These are phyloP conservation scores for Neurospora sp. DNA, from an alignment of 495 filamentous ascomycete genomes.

Conservation along the genomic window DNA sequence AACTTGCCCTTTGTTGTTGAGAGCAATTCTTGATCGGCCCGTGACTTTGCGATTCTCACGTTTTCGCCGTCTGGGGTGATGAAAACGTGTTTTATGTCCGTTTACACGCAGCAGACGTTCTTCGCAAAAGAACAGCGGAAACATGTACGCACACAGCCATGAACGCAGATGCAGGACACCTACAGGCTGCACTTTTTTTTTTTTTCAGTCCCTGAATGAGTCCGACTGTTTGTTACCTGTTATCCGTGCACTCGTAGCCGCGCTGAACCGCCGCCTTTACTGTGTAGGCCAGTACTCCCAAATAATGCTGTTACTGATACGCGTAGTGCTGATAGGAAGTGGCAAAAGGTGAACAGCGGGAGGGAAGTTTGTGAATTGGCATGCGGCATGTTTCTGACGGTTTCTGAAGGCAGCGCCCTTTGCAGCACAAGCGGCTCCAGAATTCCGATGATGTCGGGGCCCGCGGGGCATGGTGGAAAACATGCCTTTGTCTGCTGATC, in stretches of 20 bases:
- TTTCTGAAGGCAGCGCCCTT: not conserved
- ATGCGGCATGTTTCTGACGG: not conserved
- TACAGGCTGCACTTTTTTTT: not conserved
- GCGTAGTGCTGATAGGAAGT: not conserved
- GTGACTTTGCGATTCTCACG: not conserved
- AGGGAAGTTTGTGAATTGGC: not conserved
- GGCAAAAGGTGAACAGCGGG: not conserved
- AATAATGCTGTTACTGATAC: not conserved
- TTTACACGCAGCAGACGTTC: not conserved
- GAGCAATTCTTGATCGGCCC: not conserved
- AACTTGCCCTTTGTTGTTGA: not conserved
- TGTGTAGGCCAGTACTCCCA: not conserved
- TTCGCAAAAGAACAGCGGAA: not conserved
- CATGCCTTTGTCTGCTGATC: not conserved
- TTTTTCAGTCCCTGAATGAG: not conserved
- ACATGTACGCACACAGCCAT: not conserved
- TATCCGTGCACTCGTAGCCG: not conserved
- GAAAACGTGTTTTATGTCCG: not conserved
- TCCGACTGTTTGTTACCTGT: not conserved
- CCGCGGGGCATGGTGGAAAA: not conserved
- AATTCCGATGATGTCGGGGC: not conserved
- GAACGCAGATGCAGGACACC: not conserved
- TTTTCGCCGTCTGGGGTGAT: not conserved
- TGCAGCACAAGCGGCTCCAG: not conserved
- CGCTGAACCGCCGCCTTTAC: not conserved